Evolutionary conservation across 2,329 filamentous ascomycete species (phyloP).

Genomic region (Fusarium equiseti): DNA sequence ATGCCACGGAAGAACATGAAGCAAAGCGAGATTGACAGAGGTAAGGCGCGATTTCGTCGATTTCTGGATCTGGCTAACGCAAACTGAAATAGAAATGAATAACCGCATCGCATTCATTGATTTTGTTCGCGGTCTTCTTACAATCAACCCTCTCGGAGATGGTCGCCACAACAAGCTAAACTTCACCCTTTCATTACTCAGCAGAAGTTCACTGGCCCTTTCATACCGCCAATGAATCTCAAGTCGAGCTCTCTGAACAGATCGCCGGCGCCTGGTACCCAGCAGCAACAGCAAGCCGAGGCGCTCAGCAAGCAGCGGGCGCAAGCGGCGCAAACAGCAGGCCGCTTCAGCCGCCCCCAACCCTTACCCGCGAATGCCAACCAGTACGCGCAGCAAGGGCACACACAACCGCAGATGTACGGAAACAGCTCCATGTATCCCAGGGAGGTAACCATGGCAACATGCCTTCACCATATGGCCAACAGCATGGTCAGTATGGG

Average conservation of each 20-base stretch:
- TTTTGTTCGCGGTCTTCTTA: constrained; percentile 92
- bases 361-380: constrained; percentile 68
- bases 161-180: constrained; percentile 98
- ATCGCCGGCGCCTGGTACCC: constrained; percentile 90
- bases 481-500: constrained; percentile 77
- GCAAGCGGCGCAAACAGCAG: constrained; percentile 76
- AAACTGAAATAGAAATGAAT: constrained; percentile 83
- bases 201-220: constrained; percentile 95
- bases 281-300: constrained; percentile 96
- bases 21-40: constrained; percentile 93
- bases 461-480: constrained; percentile 79
- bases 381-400: constrained; percentile 62
- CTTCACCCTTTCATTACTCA: constrained; percentile 98
- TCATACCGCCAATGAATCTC: constrained; percentile 96
- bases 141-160: constrained; percentile 93
- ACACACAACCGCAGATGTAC: constrained; percentile 77
- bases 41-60: constrained; percentile 60
- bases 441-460: constrained; percentile 62
- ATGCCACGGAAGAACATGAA: constrained; percentile 99
- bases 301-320: constrained; percentile 93
- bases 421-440: constrained; percentile 85
- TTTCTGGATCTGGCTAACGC: constrained; percentile 5
- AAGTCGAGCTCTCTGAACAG: constrained; percentile 87
- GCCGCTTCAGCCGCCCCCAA: constrained; percentile 75
- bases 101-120: constrained; percentile 98